A percentile compares a stretch with the other conserved stretches of the same genome.
Conservation (phyloP, 495 filamentous ascomycete genomes). For the Aspergillus heteromorphus region DNA sequence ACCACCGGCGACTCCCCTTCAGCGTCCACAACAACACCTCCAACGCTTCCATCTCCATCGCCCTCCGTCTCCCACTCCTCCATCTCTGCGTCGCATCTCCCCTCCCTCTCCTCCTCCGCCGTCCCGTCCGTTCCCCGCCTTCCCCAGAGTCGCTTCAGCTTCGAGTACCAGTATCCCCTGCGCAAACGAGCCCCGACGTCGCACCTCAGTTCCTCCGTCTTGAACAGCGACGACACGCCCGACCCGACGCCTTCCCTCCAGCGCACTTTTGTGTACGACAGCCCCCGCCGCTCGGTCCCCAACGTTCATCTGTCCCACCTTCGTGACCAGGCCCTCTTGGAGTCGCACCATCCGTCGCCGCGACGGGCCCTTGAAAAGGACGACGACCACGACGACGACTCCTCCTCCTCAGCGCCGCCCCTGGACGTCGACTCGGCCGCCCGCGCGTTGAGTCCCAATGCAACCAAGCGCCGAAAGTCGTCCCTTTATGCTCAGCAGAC, state of each 20-base stretch:
- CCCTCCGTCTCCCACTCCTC: conserved; percentile 4
- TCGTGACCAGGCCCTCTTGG: background rate
- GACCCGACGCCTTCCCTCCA: conserved; percentile 13
- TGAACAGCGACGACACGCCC: conserved; percentile 12
- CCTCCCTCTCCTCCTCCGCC: background rate
- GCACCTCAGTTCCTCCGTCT: conserved; percentile 10
- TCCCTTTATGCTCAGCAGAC: conserved; percentile 25
- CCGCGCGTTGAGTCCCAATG: conserved; percentile 27
- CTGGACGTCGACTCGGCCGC: conserved; percentile 11
- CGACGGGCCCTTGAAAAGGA: conserved; percentile 7
- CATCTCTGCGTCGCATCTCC: background rate
- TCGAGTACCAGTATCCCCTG: conserved; percentile 20
- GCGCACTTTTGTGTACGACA: conserved; percentile 17
- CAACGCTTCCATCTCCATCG: conserved; percentile 6
- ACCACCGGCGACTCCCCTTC: conserved; percentile 8
- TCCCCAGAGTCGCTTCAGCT: conserved; percentile 24
- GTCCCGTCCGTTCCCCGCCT: conserved; percentile 11
- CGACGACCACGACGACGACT: too few species aligned
- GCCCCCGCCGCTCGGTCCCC: conserved; percentile 18
- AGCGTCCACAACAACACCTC: conserved; percentile 4
- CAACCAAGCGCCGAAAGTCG: conserved; percentile 24
- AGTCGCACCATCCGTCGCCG: conserved; percentile 10
- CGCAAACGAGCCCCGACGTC: conserved; percentile 19
- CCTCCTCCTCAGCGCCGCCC: conserved; percentile 13
- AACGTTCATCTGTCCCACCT: conserved; percentile 13